phyloP scores from a whole-genome alignment of 768 basidiomycete genomes.

The Leccinum boreale region DNA sequence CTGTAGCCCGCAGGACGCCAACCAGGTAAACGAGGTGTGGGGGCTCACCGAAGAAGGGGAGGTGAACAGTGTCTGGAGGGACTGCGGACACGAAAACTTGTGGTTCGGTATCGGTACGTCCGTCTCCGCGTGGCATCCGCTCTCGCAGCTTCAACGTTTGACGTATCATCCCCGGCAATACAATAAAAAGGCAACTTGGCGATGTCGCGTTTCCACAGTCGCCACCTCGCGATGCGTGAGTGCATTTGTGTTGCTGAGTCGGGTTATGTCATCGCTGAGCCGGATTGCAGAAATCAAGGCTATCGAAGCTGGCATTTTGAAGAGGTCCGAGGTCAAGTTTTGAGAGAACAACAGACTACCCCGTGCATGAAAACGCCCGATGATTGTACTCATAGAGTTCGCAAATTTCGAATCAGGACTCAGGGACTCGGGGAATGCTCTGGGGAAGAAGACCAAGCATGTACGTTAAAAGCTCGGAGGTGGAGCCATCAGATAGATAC shows the following conservation, averaged over 20 bases:
- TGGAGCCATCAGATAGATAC: neutral
- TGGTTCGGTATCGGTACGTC: slow-evolving; percentile 30
- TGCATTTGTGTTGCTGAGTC: neutral
- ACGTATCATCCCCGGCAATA: neutral
- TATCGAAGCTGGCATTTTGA: slow-evolving; percentile 27
- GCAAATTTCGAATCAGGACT: neutral
- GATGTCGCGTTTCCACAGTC: slow-evolving; percentile 28
- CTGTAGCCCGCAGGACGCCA: slow-evolving; percentile 43
- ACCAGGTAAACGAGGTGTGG: slow-evolving; percentile 53
- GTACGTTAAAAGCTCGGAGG: neutral
- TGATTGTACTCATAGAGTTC: neutral
- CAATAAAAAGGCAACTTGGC: slow-evolving; percentile 20
- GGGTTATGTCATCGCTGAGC: neutral
- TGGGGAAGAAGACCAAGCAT: neutral
- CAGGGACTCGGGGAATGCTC: too few relatives aligned
- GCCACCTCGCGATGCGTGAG: slow-evolving; percentile 30
- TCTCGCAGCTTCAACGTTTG: neutral
- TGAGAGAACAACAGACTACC: slow-evolving; percentile 1
- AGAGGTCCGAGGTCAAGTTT: slow-evolving; percentile 18
- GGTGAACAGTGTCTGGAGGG: slow-evolving; percentile 37
- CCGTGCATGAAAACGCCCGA: neutral
- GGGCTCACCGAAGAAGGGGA: slow-evolving; percentile 64
- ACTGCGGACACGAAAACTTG: slow-evolving; percentile 35
- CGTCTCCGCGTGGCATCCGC: neutral
- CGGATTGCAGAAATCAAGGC: slow-evolving; percentile 26